A percentile compares a stretch with the other conserved stretches of the same genome.
These are phyloP conservation scores for Tubosaeta sp. DNA, from an alignment of 768 basidiomycete genomes.

Conservation along the genomic window DNA sequence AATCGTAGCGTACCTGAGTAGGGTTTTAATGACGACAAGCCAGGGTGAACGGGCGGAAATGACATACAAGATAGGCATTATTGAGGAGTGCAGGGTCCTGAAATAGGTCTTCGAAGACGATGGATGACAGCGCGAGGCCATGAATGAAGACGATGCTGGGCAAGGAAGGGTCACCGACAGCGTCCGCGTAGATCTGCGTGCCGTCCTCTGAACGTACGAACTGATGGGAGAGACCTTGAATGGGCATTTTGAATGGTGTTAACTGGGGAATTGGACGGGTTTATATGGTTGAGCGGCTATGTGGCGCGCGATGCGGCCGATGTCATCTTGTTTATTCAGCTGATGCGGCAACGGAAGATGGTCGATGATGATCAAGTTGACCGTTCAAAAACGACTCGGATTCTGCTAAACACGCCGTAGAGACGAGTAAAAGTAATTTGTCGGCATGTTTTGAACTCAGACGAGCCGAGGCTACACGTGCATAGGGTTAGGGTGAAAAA, in stretches of 20 bases:
- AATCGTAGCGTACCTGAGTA: constrained; percentile 4
- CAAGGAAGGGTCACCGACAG: neutral
- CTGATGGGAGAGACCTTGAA: neutral
- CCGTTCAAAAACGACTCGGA: neutral
- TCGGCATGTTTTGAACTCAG: too few relatives aligned
- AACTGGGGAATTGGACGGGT: neutral
- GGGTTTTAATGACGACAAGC: neutral
- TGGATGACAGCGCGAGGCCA: constrained; percentile 2
- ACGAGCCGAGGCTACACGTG: too few relatives aligned
- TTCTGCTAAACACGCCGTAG: too few relatives aligned
- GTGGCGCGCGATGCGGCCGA: neutral
- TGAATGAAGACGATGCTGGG: constrained; percentile 6
- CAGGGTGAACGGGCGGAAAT: neutral
- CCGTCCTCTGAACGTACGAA: constrained; percentile 3
- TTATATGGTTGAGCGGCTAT: neutral
- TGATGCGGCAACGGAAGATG: neutral
- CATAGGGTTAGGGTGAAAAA: neutral
- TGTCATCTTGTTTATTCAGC: neutral
- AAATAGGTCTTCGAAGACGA: constrained; percentile 6
- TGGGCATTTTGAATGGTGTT: neutral
- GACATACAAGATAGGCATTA: neutral
- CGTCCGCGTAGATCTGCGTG: constrained; percentile 6
- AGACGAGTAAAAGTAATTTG: neutral
- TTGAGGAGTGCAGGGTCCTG: constrained; percentile 3
- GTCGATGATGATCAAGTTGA: neutral